These are phyloP conservation scores for Zizania palustris DNA, from an alignment of 202 grass and related monocot species.

Conservation along the genomic window DNA sequence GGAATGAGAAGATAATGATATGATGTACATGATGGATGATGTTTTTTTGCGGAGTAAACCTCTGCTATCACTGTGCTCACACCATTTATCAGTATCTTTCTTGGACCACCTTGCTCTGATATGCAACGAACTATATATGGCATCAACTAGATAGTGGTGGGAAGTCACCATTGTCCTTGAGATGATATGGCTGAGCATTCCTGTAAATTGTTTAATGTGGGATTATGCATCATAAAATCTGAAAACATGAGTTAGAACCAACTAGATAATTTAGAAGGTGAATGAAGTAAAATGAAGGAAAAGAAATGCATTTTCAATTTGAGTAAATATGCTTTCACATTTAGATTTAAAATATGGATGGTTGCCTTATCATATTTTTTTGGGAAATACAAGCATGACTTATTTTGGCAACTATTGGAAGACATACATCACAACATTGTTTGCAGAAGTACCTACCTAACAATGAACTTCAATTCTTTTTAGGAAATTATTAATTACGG, in stretches of 20 bases:
- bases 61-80: conserved; percentile 19
- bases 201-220: conserved; percentile 43
- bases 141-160: conserved; percentile 74
- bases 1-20: conserved; percentile 15
- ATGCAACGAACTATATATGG: neutral
- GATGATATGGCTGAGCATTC: conserved; percentile 60
- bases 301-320: conserved; percentile 24
- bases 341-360: no score
- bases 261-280: conserved; percentile 29
- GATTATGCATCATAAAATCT: conserved; percentile 22
- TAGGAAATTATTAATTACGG: conserved; percentile 22
- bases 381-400: neutral
- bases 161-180: conserved; percentile 86
- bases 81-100: conserved; percentile 32
- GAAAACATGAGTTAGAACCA: conserved; percentile 12
- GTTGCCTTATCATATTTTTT: neutral
- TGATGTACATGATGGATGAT: conserved; percentile 49
- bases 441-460: neutral
- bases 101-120: conserved; percentile 12
- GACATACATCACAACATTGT: neutral
- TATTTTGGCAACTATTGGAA: no score
- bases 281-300: no score
- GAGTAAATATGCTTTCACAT: neutral
- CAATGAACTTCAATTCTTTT: conserved; percentile 11
- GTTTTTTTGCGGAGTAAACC: conserved; percentile 31